These are phyloP conservation scores for Nakaseomyces delphensis DNA, from an alignment of 1,139 yeast genomes.

Conservation along the genomic window DNA sequence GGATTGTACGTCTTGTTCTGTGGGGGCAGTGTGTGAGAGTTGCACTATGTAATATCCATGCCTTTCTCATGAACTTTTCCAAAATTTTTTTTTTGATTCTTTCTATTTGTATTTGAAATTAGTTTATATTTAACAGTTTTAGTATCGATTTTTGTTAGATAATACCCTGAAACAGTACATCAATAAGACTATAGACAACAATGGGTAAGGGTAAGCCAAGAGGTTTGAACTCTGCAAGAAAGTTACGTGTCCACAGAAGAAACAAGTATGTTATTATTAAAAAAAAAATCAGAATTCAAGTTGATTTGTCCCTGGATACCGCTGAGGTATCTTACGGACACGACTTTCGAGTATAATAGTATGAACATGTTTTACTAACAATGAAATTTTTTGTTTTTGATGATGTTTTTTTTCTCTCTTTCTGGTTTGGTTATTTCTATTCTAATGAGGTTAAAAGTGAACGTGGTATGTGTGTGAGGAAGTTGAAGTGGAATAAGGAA, in stretches of 20 bases:
- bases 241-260: slow-evolving; percentile 99
- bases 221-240: slow-evolving; percentile 98
- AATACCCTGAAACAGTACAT: slow-evolving; percentile 8
- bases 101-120: background rate
- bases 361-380: background rate
- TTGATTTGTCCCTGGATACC: too few species aligned
- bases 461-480: too few species aligned
- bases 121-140: background rate
- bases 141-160: background rate
- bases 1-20: background rate
- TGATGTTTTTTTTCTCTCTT: background rate
- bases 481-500: too few species aligned
- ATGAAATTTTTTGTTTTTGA: background rate
- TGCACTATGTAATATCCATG: background rate
- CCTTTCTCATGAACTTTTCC: background rate
- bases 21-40: too few species aligned
- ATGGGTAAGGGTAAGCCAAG: slow-evolving; percentile 40
- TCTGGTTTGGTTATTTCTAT: too few species aligned
- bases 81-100: background rate
- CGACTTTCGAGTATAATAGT: background rate
- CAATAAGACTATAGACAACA: slow-evolving; percentile 25
- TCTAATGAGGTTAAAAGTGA: too few species aligned
- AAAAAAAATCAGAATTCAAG: too few species aligned
- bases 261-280: slow-evolving; percentile 51
- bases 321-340: too few species aligned